A percentile compares a stretch with the other conserved stretches of the same genome.
Evolutionary conservation across 2,329 filamentous ascomycete species (phyloP).

Genomic region (Exophiala alcalophila): DNA sequence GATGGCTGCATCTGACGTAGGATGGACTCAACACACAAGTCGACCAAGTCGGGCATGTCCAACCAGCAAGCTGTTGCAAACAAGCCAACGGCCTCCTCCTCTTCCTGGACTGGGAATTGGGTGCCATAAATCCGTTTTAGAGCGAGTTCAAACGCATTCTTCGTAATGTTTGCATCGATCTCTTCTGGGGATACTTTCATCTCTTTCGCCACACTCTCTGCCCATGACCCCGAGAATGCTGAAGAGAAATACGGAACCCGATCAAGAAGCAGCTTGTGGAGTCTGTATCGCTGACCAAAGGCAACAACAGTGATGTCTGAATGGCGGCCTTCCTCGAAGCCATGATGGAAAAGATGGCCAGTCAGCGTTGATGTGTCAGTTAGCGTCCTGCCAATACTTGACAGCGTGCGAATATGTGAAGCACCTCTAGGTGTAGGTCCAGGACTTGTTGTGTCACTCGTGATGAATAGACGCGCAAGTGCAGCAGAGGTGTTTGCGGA

Average conservation of each 20-base stretch:
- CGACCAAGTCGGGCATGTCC: slow-evolving; percentile 56
- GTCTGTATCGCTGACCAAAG: slow-evolving; percentile 51
- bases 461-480: slow-evolving; percentile 33
- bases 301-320: slow-evolving; percentile 55
- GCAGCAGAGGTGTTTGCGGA: slow-evolving; percentile 31
- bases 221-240: slow-evolving; percentile 55
- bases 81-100: slow-evolving; percentile 52
- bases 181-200: slow-evolving; percentile 54
- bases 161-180: slow-evolving; percentile 54
- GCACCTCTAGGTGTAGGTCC: slow-evolving; percentile 30
- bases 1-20: slow-evolving; percentile 54
- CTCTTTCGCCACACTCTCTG: slow-evolving; percentile 52
- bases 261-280: slow-evolving; percentile 56
- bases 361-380: slow-evolving; percentile 44
- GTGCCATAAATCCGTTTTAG: slow-evolving; percentile 55
- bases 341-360: slow-evolving; percentile 52
- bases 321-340: slow-evolving; percentile 51
- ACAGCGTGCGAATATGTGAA: slow-evolving; percentile 31
- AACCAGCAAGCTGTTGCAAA: slow-evolving; percentile 59
- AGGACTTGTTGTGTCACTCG: slow-evolving; percentile 26
- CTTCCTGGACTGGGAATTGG: slow-evolving; percentile 48
- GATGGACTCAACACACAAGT: slow-evolving; percentile 53
- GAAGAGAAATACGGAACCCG: slow-evolving; percentile 56
- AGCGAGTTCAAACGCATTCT: slow-evolving; percentile 53
- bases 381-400: slow-evolving; percentile 26